Percentiles rank a stretch among this genome's conserved stretches.
phyloP scores from a whole-genome alignment of 192 early-diverging fungal species.

The Entrophospora sp. region DNA sequence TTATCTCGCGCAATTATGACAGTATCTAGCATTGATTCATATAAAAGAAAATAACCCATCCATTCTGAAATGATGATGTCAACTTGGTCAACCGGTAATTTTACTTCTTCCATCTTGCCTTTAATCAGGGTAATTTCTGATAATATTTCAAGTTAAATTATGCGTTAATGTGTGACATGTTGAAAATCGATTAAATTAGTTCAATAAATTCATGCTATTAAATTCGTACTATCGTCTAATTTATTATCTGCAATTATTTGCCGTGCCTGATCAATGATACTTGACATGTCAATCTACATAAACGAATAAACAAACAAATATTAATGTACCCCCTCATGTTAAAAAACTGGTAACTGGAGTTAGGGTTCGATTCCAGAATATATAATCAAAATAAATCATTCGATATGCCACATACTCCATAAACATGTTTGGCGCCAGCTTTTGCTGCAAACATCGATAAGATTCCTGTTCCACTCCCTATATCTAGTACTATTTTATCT shows the following conservation, averaged over 20 bases:
- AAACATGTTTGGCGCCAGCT: constrained; percentile 74
- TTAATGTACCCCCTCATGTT: too few species aligned
- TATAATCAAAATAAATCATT: too few species aligned
- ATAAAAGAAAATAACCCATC: constrained; percentile 99
- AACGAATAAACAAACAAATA: constrained; percentile 16
- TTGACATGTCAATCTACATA: constrained; percentile 76
- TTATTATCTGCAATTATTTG: constrained; percentile 68
- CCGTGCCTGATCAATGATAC: constrained; percentile 73
- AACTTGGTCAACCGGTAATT: constrained; percentile 86
- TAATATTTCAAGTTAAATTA: too few species aligned
- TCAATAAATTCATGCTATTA: too few species aligned
- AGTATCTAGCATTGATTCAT: constrained; percentile 99
- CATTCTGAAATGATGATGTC: constrained; percentile 99
- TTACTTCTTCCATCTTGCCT: constrained; percentile 97
- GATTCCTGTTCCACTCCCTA: constrained; percentile 99
- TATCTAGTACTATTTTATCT: constrained; percentile 95
- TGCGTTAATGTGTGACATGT: too few species aligned
- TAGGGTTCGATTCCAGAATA: too few species aligned
- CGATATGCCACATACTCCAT: constrained; percentile 32
- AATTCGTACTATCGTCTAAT: constrained; percentile 47
- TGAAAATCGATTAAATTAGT: too few species aligned
- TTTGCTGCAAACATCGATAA: constrained; percentile 99
- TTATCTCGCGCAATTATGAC: constrained; percentile 92
- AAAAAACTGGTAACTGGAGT: too few species aligned
- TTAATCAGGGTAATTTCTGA: constrained; percentile 57